These are phyloP conservation scores for Akebia trifoliata DNA, from an alignment of 164 flowering plant genomes.

Conservation along the genomic window DNA sequence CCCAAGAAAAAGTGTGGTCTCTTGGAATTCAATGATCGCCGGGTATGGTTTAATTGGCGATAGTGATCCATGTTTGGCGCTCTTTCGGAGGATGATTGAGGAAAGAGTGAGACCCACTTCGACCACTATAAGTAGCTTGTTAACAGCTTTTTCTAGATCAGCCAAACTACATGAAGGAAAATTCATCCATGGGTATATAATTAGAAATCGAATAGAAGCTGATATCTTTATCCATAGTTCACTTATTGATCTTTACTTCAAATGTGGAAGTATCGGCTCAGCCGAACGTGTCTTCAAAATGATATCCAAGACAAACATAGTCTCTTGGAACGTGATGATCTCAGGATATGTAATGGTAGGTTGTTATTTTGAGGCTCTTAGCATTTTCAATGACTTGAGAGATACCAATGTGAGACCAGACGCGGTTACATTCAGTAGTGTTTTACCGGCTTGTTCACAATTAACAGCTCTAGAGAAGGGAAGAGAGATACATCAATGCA, in stretches of 20 bases:
- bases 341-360: slow-evolving; percentile 57
- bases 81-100: slow-evolving; percentile 46
- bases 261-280: slow-evolving; percentile 38
- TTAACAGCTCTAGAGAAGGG: slow-evolving; percentile 58
- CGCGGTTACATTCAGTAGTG: slow-evolving; percentile 52
- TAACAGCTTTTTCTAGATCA: slow-evolving; percentile 54
- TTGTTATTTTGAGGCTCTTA: slow-evolving; percentile 47
- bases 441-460: slow-evolving; percentile 65
- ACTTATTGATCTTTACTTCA: slow-evolving; percentile 63
- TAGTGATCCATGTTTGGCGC: slow-evolving; percentile 43
- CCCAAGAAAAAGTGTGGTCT: slow-evolving; percentile 35
- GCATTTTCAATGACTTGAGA: slow-evolving; percentile 38
- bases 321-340: slow-evolving; percentile 73
- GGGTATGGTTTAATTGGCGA: slow-evolving; percentile 49
- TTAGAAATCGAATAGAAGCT: slow-evolving; percentile 32
- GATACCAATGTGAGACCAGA: slow-evolving; percentile 39
- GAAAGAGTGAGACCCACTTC: slow-evolving; percentile 41
- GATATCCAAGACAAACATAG: slow-evolving; percentile 33
- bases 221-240: slow-evolving; percentile 39
- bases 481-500: slow-evolving; percentile 46
- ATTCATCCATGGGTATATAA: slow-evolving; percentile 57
- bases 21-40: slow-evolving; percentile 63
- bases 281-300: slow-evolving; percentile 47
- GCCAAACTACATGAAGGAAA: slow-evolving; percentile 43
- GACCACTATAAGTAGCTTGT: slow-evolving; percentile 53